Conservation (phyloP, 1,139 yeast genomes). For the Hansenula sp. region DNA sequence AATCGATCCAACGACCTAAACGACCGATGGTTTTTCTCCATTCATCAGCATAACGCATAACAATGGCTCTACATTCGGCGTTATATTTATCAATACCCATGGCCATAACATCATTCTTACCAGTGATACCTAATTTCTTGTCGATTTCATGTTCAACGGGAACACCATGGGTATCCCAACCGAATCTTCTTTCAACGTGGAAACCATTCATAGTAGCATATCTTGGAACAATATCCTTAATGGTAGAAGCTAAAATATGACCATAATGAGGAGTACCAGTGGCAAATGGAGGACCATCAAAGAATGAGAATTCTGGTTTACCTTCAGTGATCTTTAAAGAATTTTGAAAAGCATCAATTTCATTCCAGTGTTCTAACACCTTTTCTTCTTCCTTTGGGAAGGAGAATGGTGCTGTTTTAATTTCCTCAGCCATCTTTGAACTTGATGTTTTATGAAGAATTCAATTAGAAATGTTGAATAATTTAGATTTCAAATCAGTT, state of each 20-base stretch:
- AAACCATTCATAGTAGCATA: conserved; percentile 97
- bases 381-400: conserved; percentile 90
- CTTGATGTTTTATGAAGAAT: not conserved
- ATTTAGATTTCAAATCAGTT: not conserved
- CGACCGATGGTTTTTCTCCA: conserved; percentile 94
- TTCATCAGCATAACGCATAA: conserved; percentile 93
- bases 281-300: conserved; percentile 99
- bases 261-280: conserved; percentile 99
- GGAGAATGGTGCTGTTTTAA: conserved; percentile 26
- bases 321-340: conserved; percentile 81
- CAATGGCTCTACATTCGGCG: conserved; percentile 91
- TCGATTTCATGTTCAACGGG: conserved; percentile 98
- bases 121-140: conserved; percentile 90
- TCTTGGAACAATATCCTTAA: conserved; percentile 95
- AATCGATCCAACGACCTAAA: conserved; percentile 98
- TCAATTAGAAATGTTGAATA: not conserved
- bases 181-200: conserved; percentile 94
- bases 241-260: conserved; percentile 92
- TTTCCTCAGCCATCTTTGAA: conserved; percentile 17
- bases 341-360: conserved; percentile 87
- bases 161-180: conserved; percentile 99
- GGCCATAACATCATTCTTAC: conserved; percentile 90
- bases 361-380: conserved; percentile 78
- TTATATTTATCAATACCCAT: conserved; percentile 94
- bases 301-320: conserved; percentile 85